A percentile compares a stretch with the other conserved stretches of the same genome.
These are phyloP conservation scores for Phytophthora citrophthora DNA, from an alignment of 352 stramenopile genomes.

Conservation along the genomic window DNA sequence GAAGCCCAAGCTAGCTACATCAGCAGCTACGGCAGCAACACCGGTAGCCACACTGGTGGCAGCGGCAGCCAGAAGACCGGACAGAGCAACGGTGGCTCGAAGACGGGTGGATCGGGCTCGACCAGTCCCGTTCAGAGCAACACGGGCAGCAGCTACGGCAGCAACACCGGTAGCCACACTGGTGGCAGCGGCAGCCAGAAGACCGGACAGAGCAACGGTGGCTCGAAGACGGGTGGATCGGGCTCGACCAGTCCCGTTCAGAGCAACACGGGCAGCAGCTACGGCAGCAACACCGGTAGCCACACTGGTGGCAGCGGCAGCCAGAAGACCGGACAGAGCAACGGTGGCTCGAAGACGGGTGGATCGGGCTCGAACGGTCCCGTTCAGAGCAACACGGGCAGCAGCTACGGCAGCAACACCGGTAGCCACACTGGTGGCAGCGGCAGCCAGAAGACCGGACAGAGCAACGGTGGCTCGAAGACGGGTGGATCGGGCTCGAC, in stretches of 20 bases:
- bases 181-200: neutral
- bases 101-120: neutral
- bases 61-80: neutral
- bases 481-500: neutral
- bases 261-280: neutral
- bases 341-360: too few relatives aligned
- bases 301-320: too few relatives aligned
- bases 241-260: neutral
- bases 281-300: too few relatives aligned
- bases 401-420: neutral
- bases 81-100: too few relatives aligned
- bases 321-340: too few relatives aligned
- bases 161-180: neutral
- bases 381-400: neutral
- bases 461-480: too few relatives aligned
- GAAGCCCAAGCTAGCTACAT: neutral
- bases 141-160: neutral
- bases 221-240: neutral
- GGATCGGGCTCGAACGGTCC: too few relatives aligned
- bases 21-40: neutral
- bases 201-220: neutral
- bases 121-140: neutral
- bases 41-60: neutral
- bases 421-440: neutral
- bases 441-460: neutral